phyloP scores from a whole-genome alignment of 2,329 filamentous ascomycete genomes.

The Plenodomus biglobosus region DNA sequence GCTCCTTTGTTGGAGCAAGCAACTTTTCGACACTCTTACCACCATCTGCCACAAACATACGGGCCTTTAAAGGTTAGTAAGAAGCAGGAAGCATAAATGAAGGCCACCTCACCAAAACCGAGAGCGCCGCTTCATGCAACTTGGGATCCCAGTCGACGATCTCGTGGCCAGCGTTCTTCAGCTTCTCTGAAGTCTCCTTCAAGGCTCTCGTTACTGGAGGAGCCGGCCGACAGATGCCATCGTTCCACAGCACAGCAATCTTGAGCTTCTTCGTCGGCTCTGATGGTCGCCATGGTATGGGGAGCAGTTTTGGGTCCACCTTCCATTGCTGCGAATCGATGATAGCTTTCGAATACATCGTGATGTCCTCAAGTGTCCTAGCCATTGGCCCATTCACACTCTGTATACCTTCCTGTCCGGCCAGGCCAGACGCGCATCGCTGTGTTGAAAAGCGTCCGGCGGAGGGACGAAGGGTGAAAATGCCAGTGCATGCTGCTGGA shows the following conservation, averaged over 20 bases:
- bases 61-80: conserved; percentile 23
- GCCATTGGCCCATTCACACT: conserved; percentile 67
- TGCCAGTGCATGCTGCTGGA: conserved; percentile 59
- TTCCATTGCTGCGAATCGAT: conserved; percentile 54
- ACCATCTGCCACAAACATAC: conserved; percentile 56
- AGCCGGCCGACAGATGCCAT: conserved; percentile 54
- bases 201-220: conserved; percentile 60
- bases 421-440: conserved; percentile 58
- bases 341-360: conserved; percentile 47
- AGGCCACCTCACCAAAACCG: conserved; percentile 41
- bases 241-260: conserved; percentile 59
- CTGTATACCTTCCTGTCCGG: conserved; percentile 65
- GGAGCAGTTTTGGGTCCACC: conserved; percentile 55
- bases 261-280: conserved; percentile 54
- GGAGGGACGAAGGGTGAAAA: conserved; percentile 60
- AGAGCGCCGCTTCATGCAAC: conserved; percentile 55
- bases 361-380: conserved; percentile 55
- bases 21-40: conserved; percentile 50
- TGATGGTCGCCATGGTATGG: conserved; percentile 56
- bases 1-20: conserved; percentile 47
- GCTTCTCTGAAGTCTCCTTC: conserved; percentile 55
- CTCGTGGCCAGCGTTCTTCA: conserved; percentile 56
- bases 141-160: conserved; percentile 59
- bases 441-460: conserved; percentile 63
- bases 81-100: not conserved